Conservation (phyloP, 768 basidiomycete genomes). For the Rubroboletus pulcherrimus region DNA sequence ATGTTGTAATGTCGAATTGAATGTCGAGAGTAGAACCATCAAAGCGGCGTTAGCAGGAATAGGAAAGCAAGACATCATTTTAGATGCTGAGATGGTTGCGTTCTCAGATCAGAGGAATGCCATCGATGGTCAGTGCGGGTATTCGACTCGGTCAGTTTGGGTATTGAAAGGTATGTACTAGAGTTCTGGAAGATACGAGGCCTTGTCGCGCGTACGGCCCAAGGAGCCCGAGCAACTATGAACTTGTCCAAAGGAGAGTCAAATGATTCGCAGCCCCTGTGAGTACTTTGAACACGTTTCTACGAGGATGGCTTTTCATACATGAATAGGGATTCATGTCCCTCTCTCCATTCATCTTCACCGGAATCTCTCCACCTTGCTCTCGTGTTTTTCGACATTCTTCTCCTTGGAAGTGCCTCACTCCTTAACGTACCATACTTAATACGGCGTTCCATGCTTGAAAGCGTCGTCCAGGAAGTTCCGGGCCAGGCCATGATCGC, state of each 20-base stretch:
- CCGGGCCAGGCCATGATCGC: slow-evolving; percentile 65
- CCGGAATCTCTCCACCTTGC: slow-evolving; percentile 55
- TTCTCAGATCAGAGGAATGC: slow-evolving; percentile 52
- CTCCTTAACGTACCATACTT: slow-evolving; percentile 56
- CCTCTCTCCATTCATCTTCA: slow-evolving; percentile 40
- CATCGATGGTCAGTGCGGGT: slow-evolving; percentile 62
- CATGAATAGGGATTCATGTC: slow-evolving; percentile 33
- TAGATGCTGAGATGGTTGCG: slow-evolving; percentile 91
- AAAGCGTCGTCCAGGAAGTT: slow-evolving; percentile 48
- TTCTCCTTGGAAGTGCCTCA: slow-evolving; percentile 61
- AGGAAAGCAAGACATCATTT: slow-evolving; percentile 42
- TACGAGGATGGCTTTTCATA: slow-evolving; percentile 7
- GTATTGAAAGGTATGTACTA: slow-evolving; percentile 25
- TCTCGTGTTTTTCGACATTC: slow-evolving; percentile 84
- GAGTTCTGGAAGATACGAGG: slow-evolving; percentile 75
- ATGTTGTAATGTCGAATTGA: not conserved
- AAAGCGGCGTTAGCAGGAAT: slow-evolving; percentile 49
- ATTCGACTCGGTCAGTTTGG: not conserved
- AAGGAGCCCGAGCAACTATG: slow-evolving; percentile 43
- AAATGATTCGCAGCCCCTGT: slow-evolving; percentile 23
- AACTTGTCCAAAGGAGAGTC: slow-evolving; percentile 14
- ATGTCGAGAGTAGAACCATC: slow-evolving; percentile 45
- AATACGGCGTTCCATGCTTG: slow-evolving; percentile 57
- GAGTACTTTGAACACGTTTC: not conserved
- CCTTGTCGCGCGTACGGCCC: slow-evolving; percentile 55